Evolutionary conservation across 2,329 filamentous ascomycete genomes (phyloP).

Genomic region (Aspergillus fumigatiaffinis): DNA sequence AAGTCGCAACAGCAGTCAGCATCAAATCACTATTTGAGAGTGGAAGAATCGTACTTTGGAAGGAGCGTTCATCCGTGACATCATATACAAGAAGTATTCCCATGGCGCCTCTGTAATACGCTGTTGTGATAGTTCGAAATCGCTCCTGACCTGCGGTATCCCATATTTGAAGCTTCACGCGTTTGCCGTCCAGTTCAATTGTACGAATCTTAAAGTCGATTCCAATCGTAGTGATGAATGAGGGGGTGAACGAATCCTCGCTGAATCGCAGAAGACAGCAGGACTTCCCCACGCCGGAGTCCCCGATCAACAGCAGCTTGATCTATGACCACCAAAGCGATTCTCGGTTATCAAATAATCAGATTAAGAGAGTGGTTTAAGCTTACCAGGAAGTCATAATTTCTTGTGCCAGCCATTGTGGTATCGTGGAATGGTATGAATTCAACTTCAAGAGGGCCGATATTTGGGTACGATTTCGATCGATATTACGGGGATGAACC

Average conservation of each 20-base stretch:
- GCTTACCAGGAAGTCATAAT: conserved; percentile 97
- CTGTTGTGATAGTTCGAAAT: conserved; percentile 97
- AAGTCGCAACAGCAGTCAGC: conserved; percentile 12
- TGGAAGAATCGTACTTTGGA: conserved; percentile 70
- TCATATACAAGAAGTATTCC: conserved; percentile 97
- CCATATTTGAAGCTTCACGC: conserved; percentile 99
- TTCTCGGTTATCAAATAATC: conserved; percentile 14
- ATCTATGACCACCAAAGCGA: conserved; percentile 56
- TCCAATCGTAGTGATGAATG: conserved; percentile 97
- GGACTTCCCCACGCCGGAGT: conserved; percentile 95
- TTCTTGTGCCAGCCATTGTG: conserved; percentile 89
- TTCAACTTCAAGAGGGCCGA: conserved; percentile 1
- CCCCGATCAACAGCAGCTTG: conserved; percentile 93
- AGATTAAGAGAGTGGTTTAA: not conserved
- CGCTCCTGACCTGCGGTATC: conserved; percentile 97
- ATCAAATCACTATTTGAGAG: not conserved
- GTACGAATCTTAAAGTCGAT: conserved; percentile 99
- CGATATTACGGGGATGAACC: not conserved
- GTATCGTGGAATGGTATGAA: not conserved
- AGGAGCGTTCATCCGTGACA: conserved; percentile 92
- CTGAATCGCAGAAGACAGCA: conserved; percentile 96
- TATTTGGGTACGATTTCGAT: not conserved
- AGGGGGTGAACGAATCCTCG: conserved; percentile 95
- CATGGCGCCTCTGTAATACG: conserved; percentile 98
- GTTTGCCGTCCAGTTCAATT: conserved; percentile 97